phyloP scores from a whole-genome alignment of 75 land plant species.

The Isoetes taiwanensis region DNA sequence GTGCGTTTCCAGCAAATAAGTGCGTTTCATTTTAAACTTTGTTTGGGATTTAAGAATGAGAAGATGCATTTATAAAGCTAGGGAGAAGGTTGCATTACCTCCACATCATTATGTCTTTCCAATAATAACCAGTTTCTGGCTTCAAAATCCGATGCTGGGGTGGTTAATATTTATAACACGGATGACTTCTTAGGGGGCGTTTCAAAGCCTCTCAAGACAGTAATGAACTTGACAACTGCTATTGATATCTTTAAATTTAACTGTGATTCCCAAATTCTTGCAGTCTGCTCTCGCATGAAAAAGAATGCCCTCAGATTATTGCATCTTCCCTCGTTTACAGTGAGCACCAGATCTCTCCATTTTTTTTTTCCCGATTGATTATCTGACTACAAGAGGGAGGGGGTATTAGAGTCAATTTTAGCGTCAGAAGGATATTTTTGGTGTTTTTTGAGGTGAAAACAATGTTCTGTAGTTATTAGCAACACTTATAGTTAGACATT shows the following conservation, averaged over 20 bases:
- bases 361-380: too few relatives aligned
- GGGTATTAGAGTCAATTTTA: too few relatives aligned
- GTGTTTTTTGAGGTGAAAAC: too few relatives aligned
- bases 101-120: slow-evolving; percentile 62
- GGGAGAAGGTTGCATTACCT: slow-evolving; percentile 75
- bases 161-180: slow-evolving; percentile 71
- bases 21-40: too few relatives aligned
- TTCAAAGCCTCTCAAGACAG: slow-evolving; percentile 51
- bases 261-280: slow-evolving; percentile 70
- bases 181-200: slow-evolving; percentile 65
- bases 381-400: too few relatives aligned
- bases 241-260: slow-evolving; percentile 61
- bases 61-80: slow-evolving; percentile 59
- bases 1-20: too few relatives aligned
- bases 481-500: too few relatives aligned
- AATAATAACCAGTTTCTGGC: slow-evolving; percentile 52
- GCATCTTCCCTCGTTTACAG: slow-evolving; percentile 72
- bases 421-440: too few relatives aligned
- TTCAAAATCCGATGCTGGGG: slow-evolving; percentile 71
- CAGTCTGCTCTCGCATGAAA: slow-evolving; percentile 65
- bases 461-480: too few relatives aligned
- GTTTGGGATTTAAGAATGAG: slow-evolving; percentile 90
- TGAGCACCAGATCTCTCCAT: too few relatives aligned
- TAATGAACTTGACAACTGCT: slow-evolving; percentile 54
- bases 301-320: slow-evolving; percentile 56